These are phyloP conservation scores for Marasmius tenuissimus DNA, from an alignment of 1,284 basidiomycete species.

Conservation along the genomic window DNA sequence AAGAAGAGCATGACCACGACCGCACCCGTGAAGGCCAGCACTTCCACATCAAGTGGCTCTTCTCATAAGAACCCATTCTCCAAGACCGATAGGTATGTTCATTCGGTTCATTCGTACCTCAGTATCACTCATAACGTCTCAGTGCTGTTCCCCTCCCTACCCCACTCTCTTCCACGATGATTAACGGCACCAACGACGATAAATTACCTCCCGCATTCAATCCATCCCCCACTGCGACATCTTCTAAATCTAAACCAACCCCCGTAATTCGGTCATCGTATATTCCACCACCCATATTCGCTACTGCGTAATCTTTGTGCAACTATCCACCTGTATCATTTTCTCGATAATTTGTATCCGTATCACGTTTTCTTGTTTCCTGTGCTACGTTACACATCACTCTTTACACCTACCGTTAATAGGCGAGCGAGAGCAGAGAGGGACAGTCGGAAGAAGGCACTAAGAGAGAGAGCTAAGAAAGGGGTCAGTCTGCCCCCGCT, in stretches of 20 bases:
- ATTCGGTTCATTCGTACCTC: constrained; percentile 24
- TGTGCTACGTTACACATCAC: constrained; percentile 5
- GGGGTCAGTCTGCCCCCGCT: constrained; percentile 44
- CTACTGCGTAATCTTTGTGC: constrained; percentile 32
- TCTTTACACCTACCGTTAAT: not conserved
- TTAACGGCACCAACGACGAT: constrained; percentile 14
- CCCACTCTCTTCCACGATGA: constrained; percentile 10
- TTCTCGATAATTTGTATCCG: constrained; percentile 8
- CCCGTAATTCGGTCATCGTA: constrained; percentile 48
- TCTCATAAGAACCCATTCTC: constrained; percentile 52
- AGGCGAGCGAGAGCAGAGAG: constrained; percentile 73
- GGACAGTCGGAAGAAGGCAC: constrained; percentile 62
- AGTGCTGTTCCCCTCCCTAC: constrained; percentile 38
- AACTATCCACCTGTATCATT: constrained; percentile 3
- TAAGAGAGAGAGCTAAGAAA: constrained; percentile 69
- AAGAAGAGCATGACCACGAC: constrained; percentile 31
- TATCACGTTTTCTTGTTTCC: constrained; percentile 13
- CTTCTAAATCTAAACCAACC: constrained; percentile 27
- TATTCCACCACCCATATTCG: constrained; percentile 64
- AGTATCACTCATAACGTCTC: constrained; percentile 67
- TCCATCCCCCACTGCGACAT: constrained; percentile 20
- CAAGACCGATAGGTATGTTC: constrained; percentile 69
- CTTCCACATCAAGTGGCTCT: constrained; percentile 18
- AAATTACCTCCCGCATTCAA: constrained; percentile 13
- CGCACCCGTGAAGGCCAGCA: constrained; percentile 19